phyloP scores from a whole-genome alignment of 2,329 filamentous ascomycete species.

The Colletotrichum spaethianum region DNA sequence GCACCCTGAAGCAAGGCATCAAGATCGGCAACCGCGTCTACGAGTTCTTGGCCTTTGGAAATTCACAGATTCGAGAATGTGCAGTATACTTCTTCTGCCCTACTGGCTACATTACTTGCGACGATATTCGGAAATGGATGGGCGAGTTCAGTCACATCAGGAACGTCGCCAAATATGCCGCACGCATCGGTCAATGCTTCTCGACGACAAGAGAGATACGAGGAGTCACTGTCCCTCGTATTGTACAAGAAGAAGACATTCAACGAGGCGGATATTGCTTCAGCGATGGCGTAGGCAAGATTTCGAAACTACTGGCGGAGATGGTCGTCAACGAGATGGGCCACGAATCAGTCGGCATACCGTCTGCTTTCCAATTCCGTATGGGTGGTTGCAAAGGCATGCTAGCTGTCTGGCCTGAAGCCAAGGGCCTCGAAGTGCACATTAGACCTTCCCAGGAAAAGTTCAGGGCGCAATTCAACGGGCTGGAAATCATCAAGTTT shows the following conservation, averaged over 20 bases:
- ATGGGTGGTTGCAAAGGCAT: constrained; percentile 95
- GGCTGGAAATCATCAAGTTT: constrained; percentile 87
- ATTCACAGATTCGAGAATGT: constrained; percentile 93
- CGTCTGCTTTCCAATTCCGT: constrained; percentile 92
- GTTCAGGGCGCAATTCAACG: constrained; percentile 79
- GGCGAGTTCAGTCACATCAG: constrained; percentile 86
- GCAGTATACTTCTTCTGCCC: constrained; percentile 94
- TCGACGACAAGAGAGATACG: constrained; percentile 88
- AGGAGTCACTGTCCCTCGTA: constrained; percentile 71
- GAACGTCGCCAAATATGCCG: constrained; percentile 89
- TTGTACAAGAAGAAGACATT: constrained; percentile 78
- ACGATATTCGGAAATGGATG: constrained; percentile 88
- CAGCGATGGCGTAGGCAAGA: constrained; percentile 93
- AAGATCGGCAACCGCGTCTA: constrained; percentile 85
- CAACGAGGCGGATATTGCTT: constrained; percentile 79
- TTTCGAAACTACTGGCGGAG: constrained; percentile 83
- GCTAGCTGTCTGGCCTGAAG: constrained; percentile 80
- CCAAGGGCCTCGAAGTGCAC: constrained; percentile 77
- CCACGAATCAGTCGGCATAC: constrained; percentile 67
- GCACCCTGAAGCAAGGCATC: constrained; percentile 83
- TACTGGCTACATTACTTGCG: constrained; percentile 75
- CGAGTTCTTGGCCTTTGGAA: constrained; percentile 93
- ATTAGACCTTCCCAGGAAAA: constrained; percentile 91
- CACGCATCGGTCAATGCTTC: constrained; percentile 93
- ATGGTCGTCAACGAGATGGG: constrained; percentile 81